Evolutionary conservation across 371 early-diverging fungal species (phyloP).

Genomic region (Apophysomyces sp.): DNA sequence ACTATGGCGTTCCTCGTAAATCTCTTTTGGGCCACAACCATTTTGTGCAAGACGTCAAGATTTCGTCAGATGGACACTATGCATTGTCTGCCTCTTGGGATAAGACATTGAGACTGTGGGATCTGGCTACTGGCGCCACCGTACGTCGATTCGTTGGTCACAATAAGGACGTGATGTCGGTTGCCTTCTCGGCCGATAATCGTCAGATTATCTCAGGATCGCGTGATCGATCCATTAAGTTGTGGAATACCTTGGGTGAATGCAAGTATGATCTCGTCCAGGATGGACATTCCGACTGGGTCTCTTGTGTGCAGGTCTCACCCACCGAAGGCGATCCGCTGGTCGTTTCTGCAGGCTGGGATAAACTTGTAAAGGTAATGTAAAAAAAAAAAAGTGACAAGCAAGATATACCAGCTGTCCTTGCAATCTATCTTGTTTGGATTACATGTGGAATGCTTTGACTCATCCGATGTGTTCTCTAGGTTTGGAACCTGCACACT

Average conservation of each 20-base stretch:
- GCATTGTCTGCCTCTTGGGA: constrained; percentile 93
- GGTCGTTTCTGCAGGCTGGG: constrained; percentile 93
- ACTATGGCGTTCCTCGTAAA: constrained; percentile 80
- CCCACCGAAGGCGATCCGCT: constrained; percentile 90
- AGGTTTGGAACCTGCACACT: constrained; percentile 95
- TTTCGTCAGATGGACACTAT: constrained; percentile 91
- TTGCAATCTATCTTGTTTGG: not conserved
- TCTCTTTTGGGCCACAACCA: constrained; percentile 89
- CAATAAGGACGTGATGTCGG: constrained; percentile 89
- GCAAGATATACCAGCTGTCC: too few relatives aligned
- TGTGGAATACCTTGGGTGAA: constrained; percentile 96
- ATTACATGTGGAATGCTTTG: not conserved
- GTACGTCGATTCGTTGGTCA: constrained; percentile 89
- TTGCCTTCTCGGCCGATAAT: constrained; percentile 95
- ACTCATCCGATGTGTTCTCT: constrained; percentile 8
- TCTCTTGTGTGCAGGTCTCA: constrained; percentile 92
- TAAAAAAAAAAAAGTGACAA: too few relatives aligned
- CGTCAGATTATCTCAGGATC: constrained; percentile 91
- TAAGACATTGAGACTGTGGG: constrained; percentile 94
- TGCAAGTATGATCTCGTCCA: constrained; percentile 87
- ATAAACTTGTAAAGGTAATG: constrained; percentile 95
- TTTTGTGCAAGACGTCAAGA: constrained; percentile 88
- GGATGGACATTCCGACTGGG: constrained; percentile 91
- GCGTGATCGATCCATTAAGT: constrained; percentile 92
- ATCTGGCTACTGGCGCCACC: constrained; percentile 82